Evolutionary conservation across 2,329 filamentous ascomycete species (phyloP), one percentile per base, ranked within the genome.

Genomic region (Pyricularia pennisetigena): DNA sequence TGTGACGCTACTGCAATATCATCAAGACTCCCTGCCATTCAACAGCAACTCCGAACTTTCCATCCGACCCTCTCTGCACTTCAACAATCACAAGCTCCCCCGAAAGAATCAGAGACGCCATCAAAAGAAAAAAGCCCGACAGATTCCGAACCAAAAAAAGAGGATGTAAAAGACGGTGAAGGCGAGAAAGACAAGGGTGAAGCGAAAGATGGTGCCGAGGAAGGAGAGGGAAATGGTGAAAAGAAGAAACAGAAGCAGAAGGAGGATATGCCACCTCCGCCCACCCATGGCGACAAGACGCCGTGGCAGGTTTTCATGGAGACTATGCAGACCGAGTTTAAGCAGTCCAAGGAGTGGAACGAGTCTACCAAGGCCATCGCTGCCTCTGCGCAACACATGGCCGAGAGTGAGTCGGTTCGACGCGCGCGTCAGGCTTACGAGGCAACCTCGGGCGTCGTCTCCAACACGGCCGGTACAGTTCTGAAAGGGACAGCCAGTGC

Each of bases 231-330:
- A 64, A 77, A 79, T 41, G 75, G 74, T 9, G 24, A 28, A 23
- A 75, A 81, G 66, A 80, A 83, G 66, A 80, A 83, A 69, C 78
- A 84, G 66, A 78, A 84, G 59, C 80, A 82, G 71, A 79, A 82
- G 29, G 78, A 86, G 59, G 78, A 84, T 67, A 78, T 85, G 63
- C 70, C 90, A 14, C 92, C 94, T 26, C 94, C 94, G 16, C 94
- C 95, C n/a, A 94, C 94, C 24, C 95, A 99, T 76, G 95, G 95
- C 70, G 93, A 97, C 82, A 99, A 99, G 84, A 95, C 94, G 3
- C 95, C 95, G 68, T 98, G 95, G 94, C 93, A 98, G 78, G 95
- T 99, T 35, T 99, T 99, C 82, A 92, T 92, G 75, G 95, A 99
- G 76, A 99, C 95, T n/a, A 87, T 99, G 80, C 88, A 92, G 78